Evolutionary conservation across 129 eudicot species (phyloP), one percentile per base, ranked within the genome.

Genomic region (Flaveria linearis): DNA sequence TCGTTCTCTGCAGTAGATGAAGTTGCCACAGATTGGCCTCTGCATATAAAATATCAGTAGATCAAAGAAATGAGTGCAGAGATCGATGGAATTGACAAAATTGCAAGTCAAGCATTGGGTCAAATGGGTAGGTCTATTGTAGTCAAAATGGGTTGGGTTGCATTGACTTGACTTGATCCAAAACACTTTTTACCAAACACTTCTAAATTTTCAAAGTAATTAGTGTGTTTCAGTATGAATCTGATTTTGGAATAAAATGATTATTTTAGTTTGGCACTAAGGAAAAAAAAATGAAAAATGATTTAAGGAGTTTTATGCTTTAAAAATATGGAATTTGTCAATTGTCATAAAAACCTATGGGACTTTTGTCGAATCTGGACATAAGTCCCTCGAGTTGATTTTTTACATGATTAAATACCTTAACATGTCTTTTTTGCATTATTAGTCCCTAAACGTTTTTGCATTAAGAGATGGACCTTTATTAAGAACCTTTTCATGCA

Each of bases 1-100:
- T 93, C 96, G 13, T 76, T 76, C n/a, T 82, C 89, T 5, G 72
- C 81, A 2, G 82, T 74, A 25, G 88, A 69, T 69, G 80, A 72
- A 72, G 83, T 16, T 23, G 78, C 36, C 39, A 52, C 68, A 9
- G 43, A 57, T 71, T 77, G 88, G 76, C 83, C 83, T 81, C 99
- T 94, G 90, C 79, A 75, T 30, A 78, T 45, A 4, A 33, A 15
- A 51, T 52, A 25, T 10, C 42, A 77, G 45, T 61, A 17, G 46
- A 68, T 20, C 67, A 67, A 33, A 64, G 28, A 2, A 76, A 15
- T 55, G 23, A 46, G 33, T 42, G 16, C 11, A 16, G 25, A 33
- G n/a, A 17, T 64, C 23, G 10, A 15, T 49, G 23, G 30, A 58
- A 58, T 30, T 28, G 61, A 11, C 25, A 65, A 42, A 28, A 13